Evolutionary conservation across 345 rosid species (phyloP).

Genomic region (Ceriops zippeliana): DNA sequence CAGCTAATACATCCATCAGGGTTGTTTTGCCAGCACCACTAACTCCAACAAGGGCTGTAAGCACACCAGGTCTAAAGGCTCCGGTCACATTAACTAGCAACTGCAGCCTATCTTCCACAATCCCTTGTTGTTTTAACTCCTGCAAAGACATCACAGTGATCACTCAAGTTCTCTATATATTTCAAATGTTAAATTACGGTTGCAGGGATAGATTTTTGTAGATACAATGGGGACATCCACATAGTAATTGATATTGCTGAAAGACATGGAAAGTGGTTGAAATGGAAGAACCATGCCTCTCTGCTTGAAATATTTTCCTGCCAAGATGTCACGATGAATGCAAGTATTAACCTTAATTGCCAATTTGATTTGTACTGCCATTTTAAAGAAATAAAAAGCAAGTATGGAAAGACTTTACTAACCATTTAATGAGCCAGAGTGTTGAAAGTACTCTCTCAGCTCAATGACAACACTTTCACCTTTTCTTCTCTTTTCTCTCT

Average conservation of each 20-base stretch:
- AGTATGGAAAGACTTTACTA: slow-evolving; percentile 16
- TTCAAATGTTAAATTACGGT: slow-evolving; percentile 9
- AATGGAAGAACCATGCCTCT: slow-evolving; percentile 99
- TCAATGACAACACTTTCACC: slow-evolving; percentile 68
- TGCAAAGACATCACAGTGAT: slow-evolving; percentile 31
- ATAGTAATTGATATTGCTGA: slow-evolving; percentile 80
- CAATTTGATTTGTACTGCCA: neutral
- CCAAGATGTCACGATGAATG: slow-evolving; percentile 15
- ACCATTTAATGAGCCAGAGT: slow-evolving; percentile 75
- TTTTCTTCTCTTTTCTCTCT: slow-evolving; percentile 76
- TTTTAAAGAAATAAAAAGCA: slow-evolving; percentile 12
- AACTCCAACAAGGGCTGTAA: slow-evolving; percentile 94
- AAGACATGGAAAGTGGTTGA: slow-evolving; percentile 89
- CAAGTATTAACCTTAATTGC: slow-evolving; percentile 9
- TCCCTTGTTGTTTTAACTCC: slow-evolving; percentile 92
- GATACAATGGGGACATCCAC: slow-evolving; percentile 86
- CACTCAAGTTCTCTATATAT: slow-evolving; percentile 11
- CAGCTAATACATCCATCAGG: slow-evolving; percentile 98
- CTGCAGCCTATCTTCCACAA: slow-evolving; percentile 77
- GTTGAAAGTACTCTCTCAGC: slow-evolving; percentile 76
- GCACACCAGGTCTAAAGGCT: slow-evolving; percentile 87
- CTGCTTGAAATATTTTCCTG: slow-evolving; percentile 85
- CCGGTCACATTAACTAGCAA: slow-evolving; percentile 87
- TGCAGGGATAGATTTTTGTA: slow-evolving; percentile 11
- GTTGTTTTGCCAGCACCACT: slow-evolving; percentile 99